phyloP scores from a whole-genome alignment of 1,284 basidiomycete genomes.

The Ceratobasidium theobromae region DNA sequence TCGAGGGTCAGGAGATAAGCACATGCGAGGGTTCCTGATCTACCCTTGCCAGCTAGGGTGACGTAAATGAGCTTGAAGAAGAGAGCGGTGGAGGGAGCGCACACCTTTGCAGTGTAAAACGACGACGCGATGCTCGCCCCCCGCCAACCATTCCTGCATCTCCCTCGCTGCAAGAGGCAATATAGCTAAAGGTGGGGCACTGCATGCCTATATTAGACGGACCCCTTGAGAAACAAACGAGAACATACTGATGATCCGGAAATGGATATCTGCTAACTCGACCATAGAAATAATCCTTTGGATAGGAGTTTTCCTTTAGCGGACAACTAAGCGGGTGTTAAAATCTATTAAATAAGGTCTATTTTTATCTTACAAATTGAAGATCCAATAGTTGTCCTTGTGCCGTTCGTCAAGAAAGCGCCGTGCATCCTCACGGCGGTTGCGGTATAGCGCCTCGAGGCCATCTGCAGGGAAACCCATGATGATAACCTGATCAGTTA shows the following conservation, averaged over 20 bases:
- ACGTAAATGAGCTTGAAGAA: not conserved
- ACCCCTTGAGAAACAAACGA: not conserved
- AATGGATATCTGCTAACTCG: slow-evolving; percentile 84
- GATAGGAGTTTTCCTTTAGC: slow-evolving; percentile 69
- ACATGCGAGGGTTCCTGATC: slow-evolving; percentile 80
- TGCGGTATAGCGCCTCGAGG: slow-evolving; percentile 79
- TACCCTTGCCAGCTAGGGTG: slow-evolving; percentile 69
- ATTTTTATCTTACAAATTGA: slow-evolving; percentile 61
- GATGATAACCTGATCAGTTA: slow-evolving; percentile 78
- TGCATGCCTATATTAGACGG: slow-evolving; percentile 39
- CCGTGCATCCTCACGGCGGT: slow-evolving; percentile 74
- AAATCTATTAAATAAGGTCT: not conserved
- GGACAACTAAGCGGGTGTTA: slow-evolving; percentile 54
- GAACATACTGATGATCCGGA: slow-evolving; percentile 78
- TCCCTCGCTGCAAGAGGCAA: slow-evolving; percentile 76
- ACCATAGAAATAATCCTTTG: slow-evolving; percentile 59
- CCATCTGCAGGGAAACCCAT: slow-evolving; percentile 89
- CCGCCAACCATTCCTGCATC: slow-evolving; percentile 75
- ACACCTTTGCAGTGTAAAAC: slow-evolving; percentile 89
- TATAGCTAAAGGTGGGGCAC: slow-evolving; percentile 79
- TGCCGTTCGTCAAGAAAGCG: slow-evolving; percentile 75
- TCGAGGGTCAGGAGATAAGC: slow-evolving; percentile 71
- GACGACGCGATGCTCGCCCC: slow-evolving; percentile 67
- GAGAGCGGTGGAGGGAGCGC: not conserved
- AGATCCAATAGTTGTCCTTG: slow-evolving; percentile 77